Conservation (phyloP, 345 rosid genomes). For the Melaleuca quinquenervia region DNA sequence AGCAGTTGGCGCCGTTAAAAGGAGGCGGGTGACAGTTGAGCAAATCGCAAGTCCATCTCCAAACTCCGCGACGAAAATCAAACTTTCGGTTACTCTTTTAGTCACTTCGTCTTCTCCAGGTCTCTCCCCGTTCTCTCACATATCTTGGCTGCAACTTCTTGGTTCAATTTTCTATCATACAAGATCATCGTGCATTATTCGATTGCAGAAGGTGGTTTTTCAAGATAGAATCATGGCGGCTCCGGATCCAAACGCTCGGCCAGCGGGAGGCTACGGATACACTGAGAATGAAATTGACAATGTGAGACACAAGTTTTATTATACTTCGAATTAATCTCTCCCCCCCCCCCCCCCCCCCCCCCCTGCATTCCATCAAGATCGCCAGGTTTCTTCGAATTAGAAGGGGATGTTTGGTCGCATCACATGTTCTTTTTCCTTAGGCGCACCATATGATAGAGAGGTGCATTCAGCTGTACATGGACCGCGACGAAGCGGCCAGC, state of each 20-base stretch:
- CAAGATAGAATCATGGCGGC: neutral
- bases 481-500: neutral
- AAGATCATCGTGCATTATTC: neutral
- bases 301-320: neutral
- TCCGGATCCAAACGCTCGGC: neutral
- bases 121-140: neutral
- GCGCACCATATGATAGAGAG: neutral
- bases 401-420: neutral
- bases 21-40: neutral
- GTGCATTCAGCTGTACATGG: neutral
- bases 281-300: neutral
- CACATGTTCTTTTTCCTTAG: neutral
- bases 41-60: neutral
- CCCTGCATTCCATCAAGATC: neutral
- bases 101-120: neutral
- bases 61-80: neutral
- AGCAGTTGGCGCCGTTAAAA: neutral
- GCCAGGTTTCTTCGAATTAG: neutral
- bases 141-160: neutral
- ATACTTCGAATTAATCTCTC: neutral
- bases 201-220: neutral
- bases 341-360: too few relatives aligned
- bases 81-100: neutral
- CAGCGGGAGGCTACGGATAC: accelerated
- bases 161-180: neutral